Base-by-base conservation (phyloP, 768 basidiomycete genomes). In the Trametes elegans region DNA sequence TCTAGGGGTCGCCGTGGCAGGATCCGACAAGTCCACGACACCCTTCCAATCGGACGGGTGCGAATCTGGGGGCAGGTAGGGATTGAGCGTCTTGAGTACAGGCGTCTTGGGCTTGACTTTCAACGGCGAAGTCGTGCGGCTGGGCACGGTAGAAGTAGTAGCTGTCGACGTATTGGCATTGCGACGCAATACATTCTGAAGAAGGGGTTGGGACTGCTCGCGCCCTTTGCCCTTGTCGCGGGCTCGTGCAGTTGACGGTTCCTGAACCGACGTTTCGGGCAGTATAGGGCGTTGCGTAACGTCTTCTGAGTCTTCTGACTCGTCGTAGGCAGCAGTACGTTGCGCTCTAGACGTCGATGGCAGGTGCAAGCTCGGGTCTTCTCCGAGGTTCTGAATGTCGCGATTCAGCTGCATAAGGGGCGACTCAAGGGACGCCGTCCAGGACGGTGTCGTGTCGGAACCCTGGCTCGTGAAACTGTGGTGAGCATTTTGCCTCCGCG, bases 391-490 rank as follows among this genome's bases (percentile, higher is more conserved):
- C 52, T 79, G 79, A 1, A 90, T 71, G 40, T 87, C 82, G 35
- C 81, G 76, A 60, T 82, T 83, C 50, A 90, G 75, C 19, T 83
- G 79, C 23, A 83, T 77, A 36, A 91, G 77, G 7, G 92, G 89
- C 0, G 84, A 85, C 66, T 91, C 88, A 55, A 92, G 65, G 3
- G 87, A 85, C 6, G 78, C 74, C n/a, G 79, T 78, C 88, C 88
- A 93, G 13, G 86, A 85, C 1, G 83, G 77, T 10, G 77, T 78
- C 27, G 79, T 76, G 13, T 76, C 76, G 4, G 66, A 64, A 61
- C 58, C 75, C 60, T 64, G 66, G 26, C 55, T 73, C 5, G 67
- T 59, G 19, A 77, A 78, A 41, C 63, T 76, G 57, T 77, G 67
- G 35, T 74, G 62, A 5, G 60, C 48, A 52, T 59, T 58, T 55